A percentile compares a stretch with the other conserved stretches of the same genome.
Conservation (phyloP, 176 grass and related monocot species). For the Saccharum spontaneum region DNA sequence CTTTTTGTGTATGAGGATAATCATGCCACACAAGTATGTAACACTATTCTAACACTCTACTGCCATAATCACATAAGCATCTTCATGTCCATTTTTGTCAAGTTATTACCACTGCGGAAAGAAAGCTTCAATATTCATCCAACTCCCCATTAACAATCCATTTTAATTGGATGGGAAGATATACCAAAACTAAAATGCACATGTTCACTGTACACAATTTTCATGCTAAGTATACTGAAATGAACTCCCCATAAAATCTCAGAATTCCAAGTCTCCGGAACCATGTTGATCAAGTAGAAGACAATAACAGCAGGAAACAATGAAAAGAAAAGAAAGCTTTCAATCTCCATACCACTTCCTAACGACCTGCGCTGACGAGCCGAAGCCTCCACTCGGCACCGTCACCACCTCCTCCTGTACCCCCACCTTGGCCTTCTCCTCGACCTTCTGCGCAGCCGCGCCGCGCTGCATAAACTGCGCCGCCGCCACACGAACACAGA, state of each 20-base stretch:
- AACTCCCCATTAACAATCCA: neutral
- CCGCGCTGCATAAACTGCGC: slow-evolving; percentile 92
- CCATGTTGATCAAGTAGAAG: neutral
- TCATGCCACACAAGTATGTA: neutral
- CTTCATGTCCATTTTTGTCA: neutral
- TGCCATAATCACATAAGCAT: neutral
- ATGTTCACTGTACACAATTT: neutral
- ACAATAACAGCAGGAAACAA: neutral
- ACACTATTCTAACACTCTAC: neutral
- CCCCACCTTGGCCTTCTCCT: slow-evolving; percentile 48
- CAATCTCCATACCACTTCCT: slow-evolving; percentile 46
- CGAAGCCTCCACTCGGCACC: neutral
- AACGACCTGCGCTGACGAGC: slow-evolving; percentile 25
- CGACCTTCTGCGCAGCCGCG: slow-evolving; percentile 43
- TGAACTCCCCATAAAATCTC: neutral
- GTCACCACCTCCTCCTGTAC: slow-evolving; percentile 6
- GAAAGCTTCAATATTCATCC: neutral
- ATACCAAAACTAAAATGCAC: neutral
- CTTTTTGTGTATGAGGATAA: neutral
- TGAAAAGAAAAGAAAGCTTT: neutral
- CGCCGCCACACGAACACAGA: neutral
- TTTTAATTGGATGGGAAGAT: too few relatives aligned
- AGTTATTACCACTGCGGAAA: neutral
- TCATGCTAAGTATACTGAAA: neutral
- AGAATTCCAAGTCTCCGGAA: neutral